Conservation (phyloP, 2,329 filamentous ascomycete genomes). For the Monilinia fructicola region DNA sequence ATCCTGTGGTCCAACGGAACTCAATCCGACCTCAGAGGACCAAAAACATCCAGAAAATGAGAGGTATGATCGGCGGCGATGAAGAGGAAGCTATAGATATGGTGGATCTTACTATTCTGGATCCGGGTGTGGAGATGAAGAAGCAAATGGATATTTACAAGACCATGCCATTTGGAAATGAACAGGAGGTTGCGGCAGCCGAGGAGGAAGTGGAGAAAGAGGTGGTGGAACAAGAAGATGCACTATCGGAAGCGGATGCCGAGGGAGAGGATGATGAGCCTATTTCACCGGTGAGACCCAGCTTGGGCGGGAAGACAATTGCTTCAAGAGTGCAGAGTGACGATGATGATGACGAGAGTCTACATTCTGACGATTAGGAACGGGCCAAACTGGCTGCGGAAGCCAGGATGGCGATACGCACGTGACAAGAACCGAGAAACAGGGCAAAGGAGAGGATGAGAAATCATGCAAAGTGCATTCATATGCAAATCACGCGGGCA, state of each 20-base stretch:
- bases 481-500: not conserved
- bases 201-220: conserved; percentile 10
- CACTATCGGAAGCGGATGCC: conserved; percentile 14
- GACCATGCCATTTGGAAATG: conserved; percentile 13
- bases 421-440: not conserved
- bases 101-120: conserved; percentile 22
- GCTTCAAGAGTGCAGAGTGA: conserved; percentile 19
- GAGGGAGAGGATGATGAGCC: conserved; percentile 19
- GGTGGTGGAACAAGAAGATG: conserved; percentile 7
- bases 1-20: conserved; percentile 65
- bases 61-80: conserved; percentile 11
- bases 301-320: conserved; percentile 12
- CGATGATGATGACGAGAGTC: conserved; percentile 16
- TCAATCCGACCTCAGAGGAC: conserved; percentile 62
- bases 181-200: conserved; percentile 10
- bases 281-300: conserved; percentile 8
- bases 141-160: conserved; percentile 10
- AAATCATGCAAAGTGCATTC: not conserved
- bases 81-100: conserved; percentile 22
- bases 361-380: conserved; percentile 17
- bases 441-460: not conserved
- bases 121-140: conserved; percentile 16
- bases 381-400: not conserved
- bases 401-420: not conserved
- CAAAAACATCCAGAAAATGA: conserved; percentile 58